Evolutionary conservation across 495 filamentous ascomycete genomes (phyloP).

Genomic region (Xanthoparmelia taractica): DNA sequence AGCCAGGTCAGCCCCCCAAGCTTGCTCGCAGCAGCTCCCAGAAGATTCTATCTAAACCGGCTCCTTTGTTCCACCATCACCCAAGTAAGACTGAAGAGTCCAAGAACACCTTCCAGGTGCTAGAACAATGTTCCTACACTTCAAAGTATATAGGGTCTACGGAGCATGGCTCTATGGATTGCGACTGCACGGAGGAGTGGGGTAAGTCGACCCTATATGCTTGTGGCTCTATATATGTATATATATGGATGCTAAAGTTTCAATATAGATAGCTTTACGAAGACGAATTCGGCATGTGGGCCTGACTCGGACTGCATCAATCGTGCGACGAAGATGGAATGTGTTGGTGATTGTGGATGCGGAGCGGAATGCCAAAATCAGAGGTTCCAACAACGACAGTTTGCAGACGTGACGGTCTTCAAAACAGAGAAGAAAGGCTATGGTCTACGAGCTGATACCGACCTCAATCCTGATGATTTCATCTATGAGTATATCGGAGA

Average conservation of each 20-base stretch:
- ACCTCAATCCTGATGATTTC: constrained; percentile 75
- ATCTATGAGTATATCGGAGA: constrained; percentile 98
- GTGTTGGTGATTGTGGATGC: constrained; percentile 76
- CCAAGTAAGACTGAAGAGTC: constrained; percentile 71
- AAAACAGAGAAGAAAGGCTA: constrained; percentile 97
- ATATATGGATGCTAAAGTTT: constrained; percentile 25
- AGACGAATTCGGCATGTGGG: constrained; percentile 76
- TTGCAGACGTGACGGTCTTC: constrained; percentile 87
- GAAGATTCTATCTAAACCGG: constrained; percentile 53
- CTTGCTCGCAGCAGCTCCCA: constrained; percentile 66
- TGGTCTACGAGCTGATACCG: constrained; percentile 72
- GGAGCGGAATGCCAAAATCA: constrained; percentile 86
- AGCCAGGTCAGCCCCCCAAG: constrained; percentile 63
- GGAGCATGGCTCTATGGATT: constrained; percentile 79
- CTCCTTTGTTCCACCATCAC: constrained; percentile 59
- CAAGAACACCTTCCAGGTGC: constrained; percentile 65
- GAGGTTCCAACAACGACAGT: constrained; percentile 85
- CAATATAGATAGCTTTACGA: constrained; percentile 49
- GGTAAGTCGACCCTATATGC: constrained; percentile 54
- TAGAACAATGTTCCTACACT: constrained; percentile 76
- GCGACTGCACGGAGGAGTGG: constrained; percentile 93
- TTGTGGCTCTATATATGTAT: not conserved
- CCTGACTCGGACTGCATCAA: constrained; percentile 99
- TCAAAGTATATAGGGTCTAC: constrained; percentile 83
- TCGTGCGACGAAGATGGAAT: constrained; percentile 95